Evolutionary conservation across 768 basidiomycete genomes (phyloP), one percentile per base, ranked within the genome.

Genomic region (Psilocybe cyanescens): DNA sequence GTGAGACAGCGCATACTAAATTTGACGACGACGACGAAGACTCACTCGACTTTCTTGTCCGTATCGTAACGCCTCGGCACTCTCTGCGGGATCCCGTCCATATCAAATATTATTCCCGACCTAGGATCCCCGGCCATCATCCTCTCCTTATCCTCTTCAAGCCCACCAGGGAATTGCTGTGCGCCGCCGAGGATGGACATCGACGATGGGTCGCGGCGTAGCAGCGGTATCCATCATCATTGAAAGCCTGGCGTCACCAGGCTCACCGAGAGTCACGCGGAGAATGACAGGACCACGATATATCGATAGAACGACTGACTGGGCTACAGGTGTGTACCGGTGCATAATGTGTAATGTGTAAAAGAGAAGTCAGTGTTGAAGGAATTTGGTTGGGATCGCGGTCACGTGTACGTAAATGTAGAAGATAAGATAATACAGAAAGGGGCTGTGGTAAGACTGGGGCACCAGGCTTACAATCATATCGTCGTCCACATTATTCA

Each of bases 51-150:
- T 71, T 87, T 88, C 79, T 97, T 98, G 72, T 95, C 87, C 0
- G 96, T 99, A 81, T 96, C 97, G 80, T 95, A 88, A 55, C 96
- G 78, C 51, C 97, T 78, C 0, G 94, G 90, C 1, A 97, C 91
- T 24, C 95, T 83, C 70, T 95, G 93, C 0, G 97, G 96, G 61
- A 97, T 95, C 9, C 89, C 89, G 79, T 0, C 96, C 96, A 71
- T 97, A 98, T 19, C 94, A 82, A 59, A 92, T 92, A 62, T 91
- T 89, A 68, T 69, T 83, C 50, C 64, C 16, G 33, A 35, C 33
- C 2, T 7, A 11, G 4, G 7, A 11, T 72, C 71, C 44, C 71
- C 68, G 31, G 19, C 47, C 9, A 6, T 44, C 4, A 6, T 44
- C 7, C 45, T 57, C 48, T 71, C 63, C 41, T 63, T 71, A 48